phyloP scores from a whole-genome alignment of 257 asterid species.

The Leonotis leonurus region DNA sequence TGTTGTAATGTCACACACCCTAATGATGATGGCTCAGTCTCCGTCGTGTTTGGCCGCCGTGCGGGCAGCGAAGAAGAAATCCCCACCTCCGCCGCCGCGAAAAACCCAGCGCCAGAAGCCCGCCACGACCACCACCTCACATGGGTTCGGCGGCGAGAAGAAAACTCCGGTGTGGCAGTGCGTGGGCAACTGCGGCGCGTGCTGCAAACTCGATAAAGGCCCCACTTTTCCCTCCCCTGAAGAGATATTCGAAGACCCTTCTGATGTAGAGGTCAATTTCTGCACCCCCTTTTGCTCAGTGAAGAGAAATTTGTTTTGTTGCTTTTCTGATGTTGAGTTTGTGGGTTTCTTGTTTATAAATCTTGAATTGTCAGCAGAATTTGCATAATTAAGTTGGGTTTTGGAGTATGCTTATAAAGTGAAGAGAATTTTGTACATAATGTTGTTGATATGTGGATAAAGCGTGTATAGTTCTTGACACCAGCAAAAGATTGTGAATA shows the following conservation, averaged over 20 bases:
- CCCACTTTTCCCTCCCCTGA: conserved; percentile 74
- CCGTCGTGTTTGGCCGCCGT: conserved; percentile 38
- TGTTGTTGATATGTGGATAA: not conserved
- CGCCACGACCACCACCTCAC: conserved; percentile 1
- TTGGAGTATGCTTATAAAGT: not conserved
- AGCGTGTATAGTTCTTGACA: not conserved
- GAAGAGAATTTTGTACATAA: not conserved
- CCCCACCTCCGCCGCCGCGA: conserved; percentile 18
- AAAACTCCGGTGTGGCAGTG: conserved; percentile 80
- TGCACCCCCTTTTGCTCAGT: not conserved
- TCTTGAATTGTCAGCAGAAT: not conserved
- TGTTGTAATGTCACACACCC: conserved; percentile 27
- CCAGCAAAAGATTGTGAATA: not conserved
- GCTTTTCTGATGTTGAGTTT: not conserved
- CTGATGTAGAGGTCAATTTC: conserved; percentile 63
- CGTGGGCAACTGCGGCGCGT: conserved; percentile 79
- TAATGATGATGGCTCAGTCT: conserved; percentile 26
- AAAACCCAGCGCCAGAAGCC: conserved; percentile 20
- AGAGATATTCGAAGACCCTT: conserved; percentile 73
- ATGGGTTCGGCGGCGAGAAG: conserved; percentile 62
- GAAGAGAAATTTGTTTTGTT: not conserved
- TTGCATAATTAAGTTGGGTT: not conserved
- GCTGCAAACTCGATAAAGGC: conserved; percentile 88
- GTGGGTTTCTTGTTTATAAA: not conserved
- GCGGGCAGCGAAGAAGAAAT: conserved; percentile 27